Base-by-base conservation (phyloP, 2,329 filamentous ascomycete genomes). In the Cytospora schulzeri region DNA sequence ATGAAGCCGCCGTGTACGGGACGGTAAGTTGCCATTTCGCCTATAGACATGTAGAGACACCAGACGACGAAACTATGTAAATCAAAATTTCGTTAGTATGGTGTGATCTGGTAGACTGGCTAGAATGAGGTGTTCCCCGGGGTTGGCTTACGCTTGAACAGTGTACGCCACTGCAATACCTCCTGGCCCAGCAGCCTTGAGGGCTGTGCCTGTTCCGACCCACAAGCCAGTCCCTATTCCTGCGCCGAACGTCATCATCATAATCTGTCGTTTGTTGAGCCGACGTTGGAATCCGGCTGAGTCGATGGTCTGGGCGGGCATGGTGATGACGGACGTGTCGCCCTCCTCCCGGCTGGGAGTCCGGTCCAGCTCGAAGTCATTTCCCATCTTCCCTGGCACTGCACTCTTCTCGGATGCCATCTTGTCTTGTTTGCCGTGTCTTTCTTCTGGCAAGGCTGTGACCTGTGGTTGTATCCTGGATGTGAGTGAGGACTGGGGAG, bases 231-330 rank as follows among this genome's bases (percentile, higher is more conserved):
- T 75, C 0, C 74, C 75, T 55, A 77, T 74, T 1, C 74, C 75
- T 24, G 72, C 74, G 0, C 75, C 75, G 65, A 76, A 74, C 14
- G 74, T 76, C 71, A 76, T 74, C 74, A 76, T 76, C 71, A 77
- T 77, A 56, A 77, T 73, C 52, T 75, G 72, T 29, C 75, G 69
- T 56, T 73, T 70, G 1, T 70, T 70, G 17, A 76, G 70, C 28
- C 68, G 69, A 26, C 75, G 71, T 41, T 73, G 72, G 45, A 70
- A 76, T 2, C 74, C 74, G 19, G 71, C 73, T 54, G 61, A 58
- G 48, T 56, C 55, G 45, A 58, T 45, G 38, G 51, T 26, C 24
- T 41, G 22, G 22, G 26, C 31, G n/a, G 45, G 33, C 24, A 50
- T 24, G 9, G 38, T 26, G 28, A 58, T n/a, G 9, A 53, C 48